Evolutionary conservation across 805 yeast genomes (phyloP).

Genomic region (Saccharomycopsis synnaedendra): DNA sequence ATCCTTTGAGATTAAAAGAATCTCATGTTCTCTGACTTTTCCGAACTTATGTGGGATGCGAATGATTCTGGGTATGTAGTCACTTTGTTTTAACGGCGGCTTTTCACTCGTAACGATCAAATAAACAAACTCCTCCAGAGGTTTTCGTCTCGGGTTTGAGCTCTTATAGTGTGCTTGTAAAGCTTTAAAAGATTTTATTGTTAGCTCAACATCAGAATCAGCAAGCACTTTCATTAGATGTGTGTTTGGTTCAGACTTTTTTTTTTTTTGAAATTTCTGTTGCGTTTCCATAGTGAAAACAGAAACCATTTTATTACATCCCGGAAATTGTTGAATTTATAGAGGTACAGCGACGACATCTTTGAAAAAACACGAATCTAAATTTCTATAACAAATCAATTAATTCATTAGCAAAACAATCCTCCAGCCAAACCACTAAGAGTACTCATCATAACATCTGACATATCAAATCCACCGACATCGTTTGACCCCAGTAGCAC

Average conservation of each 20-base stretch:
- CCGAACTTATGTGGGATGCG: conserved; percentile 45
- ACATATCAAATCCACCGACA: too few species aligned
- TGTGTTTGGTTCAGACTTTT: not conserved
- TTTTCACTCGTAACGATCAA: conserved; percentile 37
- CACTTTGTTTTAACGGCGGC: conserved; percentile 33
- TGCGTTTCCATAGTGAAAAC: not conserved
- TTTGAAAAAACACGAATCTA: too few species aligned
- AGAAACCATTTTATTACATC: not conserved
- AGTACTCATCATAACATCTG: too few species aligned
- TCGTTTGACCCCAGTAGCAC: too few species aligned
- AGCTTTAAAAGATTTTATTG: not conserved
- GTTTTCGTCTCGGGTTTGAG: not conserved
- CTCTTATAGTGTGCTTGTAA: conserved; percentile 1
- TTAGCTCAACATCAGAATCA: too few species aligned
- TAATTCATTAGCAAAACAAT: too few species aligned
- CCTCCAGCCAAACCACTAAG: too few species aligned
- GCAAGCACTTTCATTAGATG: not conserved
- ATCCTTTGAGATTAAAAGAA: conserved; percentile 62
- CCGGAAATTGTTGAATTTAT: not conserved
- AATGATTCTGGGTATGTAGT: conserved; percentile 45
- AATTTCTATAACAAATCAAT: too few species aligned
- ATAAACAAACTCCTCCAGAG: conserved; percentile 18
- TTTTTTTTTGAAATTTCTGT: not conserved
- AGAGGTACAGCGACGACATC: not conserved
- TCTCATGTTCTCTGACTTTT: conserved; percentile 35